Percentiles rank a stretch among this genome's conserved stretches.
phyloP scores from a whole-genome alignment of 495 filamentous ascomycete genomes.

The Talaromyces thailandensis region DNA sequence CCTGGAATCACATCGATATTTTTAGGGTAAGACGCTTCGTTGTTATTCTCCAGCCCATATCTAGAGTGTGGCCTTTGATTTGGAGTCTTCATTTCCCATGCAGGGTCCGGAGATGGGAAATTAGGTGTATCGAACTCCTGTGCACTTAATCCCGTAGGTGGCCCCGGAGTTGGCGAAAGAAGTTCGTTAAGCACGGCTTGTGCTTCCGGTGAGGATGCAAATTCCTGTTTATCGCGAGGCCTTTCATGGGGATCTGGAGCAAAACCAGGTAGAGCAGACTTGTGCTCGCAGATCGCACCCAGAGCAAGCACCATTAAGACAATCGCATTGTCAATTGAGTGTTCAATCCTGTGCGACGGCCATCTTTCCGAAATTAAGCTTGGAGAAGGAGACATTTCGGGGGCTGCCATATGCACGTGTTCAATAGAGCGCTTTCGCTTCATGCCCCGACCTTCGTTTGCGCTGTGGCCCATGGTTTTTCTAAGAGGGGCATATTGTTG shows the following conservation, averaged over 20 bases:
- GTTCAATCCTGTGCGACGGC: constrained; percentile 18
- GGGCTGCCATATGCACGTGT: constrained; percentile 11
- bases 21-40: constrained; percentile 18
- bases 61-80: constrained; percentile 3
- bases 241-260: constrained; percentile 14
- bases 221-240: not conserved
- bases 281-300: constrained; percentile 70
- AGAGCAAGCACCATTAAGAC: constrained; percentile 77
- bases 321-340: constrained; percentile 55
- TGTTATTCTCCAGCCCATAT: not conserved
- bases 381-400: constrained; percentile 14
- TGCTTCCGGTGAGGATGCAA: not conserved
- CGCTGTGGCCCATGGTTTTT: constrained; percentile 7
- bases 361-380: constrained; percentile 2
- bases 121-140: not conserved
- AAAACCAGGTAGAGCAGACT: constrained; percentile 50
- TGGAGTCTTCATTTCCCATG: not conserved
- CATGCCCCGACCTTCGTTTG: constrained; percentile 20
- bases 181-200: not conserved
- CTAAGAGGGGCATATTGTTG: constrained; percentile 21
- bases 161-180: not conserved
- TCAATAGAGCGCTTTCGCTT: constrained; percentile 38
- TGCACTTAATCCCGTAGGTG: not conserved
- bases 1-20: constrained; percentile 90
- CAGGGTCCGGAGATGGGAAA: not conserved